A percentile compares a stretch with the other conserved stretches of the same genome.
phyloP scores from a whole-genome alignment of 768 basidiomycete genomes.

The Pholiota conissans region DNA sequence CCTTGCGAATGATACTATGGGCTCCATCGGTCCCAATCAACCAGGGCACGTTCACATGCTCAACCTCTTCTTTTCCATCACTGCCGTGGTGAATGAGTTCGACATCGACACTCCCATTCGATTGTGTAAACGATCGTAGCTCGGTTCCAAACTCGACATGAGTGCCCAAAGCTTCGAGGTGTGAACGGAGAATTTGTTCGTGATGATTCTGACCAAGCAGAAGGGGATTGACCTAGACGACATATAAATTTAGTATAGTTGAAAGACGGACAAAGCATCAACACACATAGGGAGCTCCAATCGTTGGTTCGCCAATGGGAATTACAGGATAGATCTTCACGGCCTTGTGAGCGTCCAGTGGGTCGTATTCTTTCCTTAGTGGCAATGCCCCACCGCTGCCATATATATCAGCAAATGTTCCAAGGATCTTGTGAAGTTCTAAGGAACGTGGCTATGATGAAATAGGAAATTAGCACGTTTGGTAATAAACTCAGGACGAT shows the following conservation, averaged over 20 bases:
- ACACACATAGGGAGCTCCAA: constrained; percentile 31
- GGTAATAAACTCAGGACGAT: neutral
- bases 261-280: neutral
- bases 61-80: constrained; percentile 19
- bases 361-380: constrained; percentile 32
- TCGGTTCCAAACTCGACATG: constrained; percentile 44
- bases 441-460: constrained; percentile 39
- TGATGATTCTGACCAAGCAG: constrained; percentile 33
- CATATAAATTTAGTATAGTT: neutral
- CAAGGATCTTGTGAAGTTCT: constrained; percentile 41
- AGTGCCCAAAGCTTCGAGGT: constrained; percentile 30
- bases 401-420: constrained; percentile 34
- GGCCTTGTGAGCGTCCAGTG: constrained; percentile 24
- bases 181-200: constrained; percentile 35
- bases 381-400: constrained; percentile 21
- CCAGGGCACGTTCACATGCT: constrained; percentile 32
- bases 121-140: constrained; percentile 41
- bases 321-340: constrained; percentile 26
- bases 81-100: constrained; percentile 27
- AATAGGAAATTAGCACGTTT: neutral
- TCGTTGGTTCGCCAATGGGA: constrained; percentile 24
- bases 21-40: constrained; percentile 47
- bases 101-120: constrained; percentile 33
- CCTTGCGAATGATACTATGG: constrained; percentile 39
- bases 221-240: constrained; percentile 25